A percentile compares a stretch with the other conserved stretches of the same genome.
phyloP scores from a whole-genome alignment of 768 basidiomycete species.

The Kwoniella bestiolae region DNA sequence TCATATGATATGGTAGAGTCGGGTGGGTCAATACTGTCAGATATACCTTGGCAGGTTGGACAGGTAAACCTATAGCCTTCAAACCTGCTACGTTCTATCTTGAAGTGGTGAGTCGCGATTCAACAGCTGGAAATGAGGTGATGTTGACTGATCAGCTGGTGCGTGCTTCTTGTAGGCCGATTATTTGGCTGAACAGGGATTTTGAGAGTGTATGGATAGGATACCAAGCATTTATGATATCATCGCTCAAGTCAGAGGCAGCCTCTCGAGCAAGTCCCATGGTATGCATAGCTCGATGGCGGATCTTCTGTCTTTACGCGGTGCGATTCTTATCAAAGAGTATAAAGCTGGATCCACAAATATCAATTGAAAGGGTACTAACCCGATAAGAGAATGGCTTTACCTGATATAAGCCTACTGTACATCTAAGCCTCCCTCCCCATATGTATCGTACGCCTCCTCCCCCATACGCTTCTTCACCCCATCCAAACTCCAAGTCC shows the following conservation, averaged over 20 bases:
- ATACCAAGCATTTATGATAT: constrained; percentile 9
- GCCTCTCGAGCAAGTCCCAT: background rate
- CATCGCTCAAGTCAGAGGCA: background rate
- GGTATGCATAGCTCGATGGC: background rate
- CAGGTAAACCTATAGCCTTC: constrained; percentile 87
- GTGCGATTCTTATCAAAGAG: no score
- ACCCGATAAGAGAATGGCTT: no score
- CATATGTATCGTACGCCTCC: no score
- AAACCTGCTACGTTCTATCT: constrained; percentile 90
- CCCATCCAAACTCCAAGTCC: no score
- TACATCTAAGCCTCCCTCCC: no score
- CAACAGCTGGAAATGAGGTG: background rate
- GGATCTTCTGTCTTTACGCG: no score
- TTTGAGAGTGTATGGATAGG: constrained; percentile 23
- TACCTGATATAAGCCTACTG: no score
- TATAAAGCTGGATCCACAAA: no score
- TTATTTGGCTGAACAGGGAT: constrained; percentile 54
- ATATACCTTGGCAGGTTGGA: constrained; percentile 86
- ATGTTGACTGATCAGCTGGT: background rate
- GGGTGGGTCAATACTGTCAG: constrained; percentile 91
- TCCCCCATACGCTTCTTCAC: no score
- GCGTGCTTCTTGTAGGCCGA: constrained; percentile 36
- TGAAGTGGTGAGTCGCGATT: constrained; percentile 61
- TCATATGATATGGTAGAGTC: constrained; percentile 57
- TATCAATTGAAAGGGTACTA: no score